Conservation (phyloP, 176 grass and related monocot species). For the Typha latifolia region DNA sequence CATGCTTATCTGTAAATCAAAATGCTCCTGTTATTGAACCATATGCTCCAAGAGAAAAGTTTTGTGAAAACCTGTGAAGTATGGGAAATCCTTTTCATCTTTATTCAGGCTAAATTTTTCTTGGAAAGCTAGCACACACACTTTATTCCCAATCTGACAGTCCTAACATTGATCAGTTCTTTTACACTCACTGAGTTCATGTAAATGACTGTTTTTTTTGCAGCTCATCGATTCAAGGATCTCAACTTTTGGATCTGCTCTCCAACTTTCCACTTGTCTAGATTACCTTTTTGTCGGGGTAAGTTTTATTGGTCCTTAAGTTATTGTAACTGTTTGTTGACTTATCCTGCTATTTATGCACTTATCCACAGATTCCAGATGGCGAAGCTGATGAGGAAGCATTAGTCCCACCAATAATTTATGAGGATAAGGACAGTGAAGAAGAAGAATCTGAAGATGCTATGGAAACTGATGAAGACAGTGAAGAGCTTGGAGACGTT, state of each 20-base stretch:
- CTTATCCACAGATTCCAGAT: constrained; percentile 41
- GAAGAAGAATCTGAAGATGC: constrained; percentile 66
- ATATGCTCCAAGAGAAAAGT: neutral
- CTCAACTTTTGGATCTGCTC: constrained; percentile 59
- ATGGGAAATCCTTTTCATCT: neutral
- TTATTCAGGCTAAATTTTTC: neutral
- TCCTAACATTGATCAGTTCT: constrained; percentile 5
- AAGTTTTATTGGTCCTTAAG: constrained; percentile 22
- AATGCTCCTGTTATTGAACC: neutral
- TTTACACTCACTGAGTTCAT: neutral
- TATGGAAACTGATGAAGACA: constrained; percentile 54
- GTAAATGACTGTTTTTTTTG: neutral
- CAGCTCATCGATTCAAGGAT: constrained; percentile 89
- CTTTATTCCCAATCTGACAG: neutral
- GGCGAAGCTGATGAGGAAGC: constrained; percentile 56
- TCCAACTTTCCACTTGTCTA: constrained; percentile 65
- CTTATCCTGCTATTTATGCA: neutral
- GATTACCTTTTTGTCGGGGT: constrained; percentile 63
- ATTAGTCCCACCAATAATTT: constrained; percentile 31
- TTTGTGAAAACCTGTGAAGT: neutral
- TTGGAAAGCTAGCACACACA: neutral
- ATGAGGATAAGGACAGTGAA: constrained; percentile 78
- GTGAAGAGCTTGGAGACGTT: constrained; percentile 36
- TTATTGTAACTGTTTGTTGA: neutral
- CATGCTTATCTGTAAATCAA: neutral